Percentiles rank a stretch among this genome's conserved stretches.
phyloP scores from a whole-genome alignment of 2,329 filamentous ascomycete species.

The Fonsecaea monophora region DNA sequence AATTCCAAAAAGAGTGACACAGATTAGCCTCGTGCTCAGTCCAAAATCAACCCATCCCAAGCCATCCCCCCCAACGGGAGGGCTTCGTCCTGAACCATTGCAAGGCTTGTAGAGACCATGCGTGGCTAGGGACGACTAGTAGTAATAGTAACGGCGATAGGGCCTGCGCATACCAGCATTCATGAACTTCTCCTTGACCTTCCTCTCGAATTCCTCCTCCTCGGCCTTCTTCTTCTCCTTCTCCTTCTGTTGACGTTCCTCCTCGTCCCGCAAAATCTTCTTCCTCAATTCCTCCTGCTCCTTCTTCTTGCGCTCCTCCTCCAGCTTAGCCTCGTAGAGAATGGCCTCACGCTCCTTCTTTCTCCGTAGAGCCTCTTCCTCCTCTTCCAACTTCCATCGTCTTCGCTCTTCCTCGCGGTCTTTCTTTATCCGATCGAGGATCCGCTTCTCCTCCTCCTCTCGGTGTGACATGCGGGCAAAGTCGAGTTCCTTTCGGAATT shows the following conservation, averaged over 20 bases:
- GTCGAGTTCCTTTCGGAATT: slow-evolving; percentile 41
- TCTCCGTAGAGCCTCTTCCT: slow-evolving; percentile 36
- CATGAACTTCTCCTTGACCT: slow-evolving; percentile 48
- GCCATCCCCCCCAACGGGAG: slow-evolving; percentile 1
- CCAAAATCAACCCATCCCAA: slow-evolving; percentile 5
- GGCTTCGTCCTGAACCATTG: neutral
- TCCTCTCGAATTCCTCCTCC: slow-evolving; percentile 57
- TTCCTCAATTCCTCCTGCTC: slow-evolving; percentile 41
- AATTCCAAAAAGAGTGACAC: slow-evolving; percentile 32
- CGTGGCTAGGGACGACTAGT: neutral
- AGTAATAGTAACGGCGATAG: slow-evolving; percentile 16
- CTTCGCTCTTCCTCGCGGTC: slow-evolving; percentile 40
- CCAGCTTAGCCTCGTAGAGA: slow-evolving; percentile 34
- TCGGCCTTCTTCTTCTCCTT: slow-evolving; percentile 57
- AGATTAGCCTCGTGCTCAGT: slow-evolving; percentile 23
- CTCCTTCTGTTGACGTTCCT: slow-evolving; percentile 54
- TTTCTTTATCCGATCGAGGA: slow-evolving; percentile 51
- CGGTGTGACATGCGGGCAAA: slow-evolving; percentile 35
- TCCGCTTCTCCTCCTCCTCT: slow-evolving; percentile 56
- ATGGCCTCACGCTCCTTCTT: slow-evolving; percentile 45
- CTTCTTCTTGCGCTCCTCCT: slow-evolving; percentile 40
- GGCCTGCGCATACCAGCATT: slow-evolving; percentile 34
- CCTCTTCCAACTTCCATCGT: slow-evolving; percentile 38
- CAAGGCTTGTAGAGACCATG: neutral
- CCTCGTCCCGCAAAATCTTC: slow-evolving; percentile 41